Evolutionary conservation across 1,284 basidiomycete species (phyloP).

Genomic region (Leccinum glutinopallens): DNA sequence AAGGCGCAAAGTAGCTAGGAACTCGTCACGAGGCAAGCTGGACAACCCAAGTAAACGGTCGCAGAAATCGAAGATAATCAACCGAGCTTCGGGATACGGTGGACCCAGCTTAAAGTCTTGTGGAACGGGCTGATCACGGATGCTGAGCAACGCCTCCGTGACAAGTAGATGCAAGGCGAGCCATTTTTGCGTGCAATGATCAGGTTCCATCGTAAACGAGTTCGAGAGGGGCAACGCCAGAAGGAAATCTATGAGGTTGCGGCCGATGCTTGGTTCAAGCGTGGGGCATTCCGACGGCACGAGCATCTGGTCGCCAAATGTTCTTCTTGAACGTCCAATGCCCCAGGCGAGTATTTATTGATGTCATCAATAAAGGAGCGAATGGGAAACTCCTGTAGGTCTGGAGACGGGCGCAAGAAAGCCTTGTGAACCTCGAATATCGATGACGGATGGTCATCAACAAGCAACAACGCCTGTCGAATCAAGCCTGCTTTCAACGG

Average conservation of each 20-base stretch:
- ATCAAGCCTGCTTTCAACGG: constrained; percentile 68
- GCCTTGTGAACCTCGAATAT: constrained; percentile 89
- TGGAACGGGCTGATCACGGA: constrained; percentile 69
- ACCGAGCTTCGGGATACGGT: constrained; percentile 59
- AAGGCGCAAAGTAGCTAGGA: constrained; percentile 78
- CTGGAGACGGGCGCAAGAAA: constrained; percentile 66
- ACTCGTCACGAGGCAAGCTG: constrained; percentile 72
- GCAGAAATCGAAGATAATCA: constrained; percentile 72
- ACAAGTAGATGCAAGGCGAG: constrained; percentile 81
- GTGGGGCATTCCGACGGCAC: constrained; percentile 76
- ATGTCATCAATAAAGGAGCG: constrained; percentile 73
- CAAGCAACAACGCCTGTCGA: constrained; percentile 71
- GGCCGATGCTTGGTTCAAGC: constrained; percentile 50
- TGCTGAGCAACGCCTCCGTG: constrained; percentile 77
- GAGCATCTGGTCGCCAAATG: constrained; percentile 81
- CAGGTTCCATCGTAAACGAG: constrained; percentile 49
- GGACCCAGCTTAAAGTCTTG: constrained; percentile 62
- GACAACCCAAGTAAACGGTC: constrained; percentile 65
- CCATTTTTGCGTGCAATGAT: constrained; percentile 74
- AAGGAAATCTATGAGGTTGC: constrained; percentile 64
- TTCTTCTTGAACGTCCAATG: constrained; percentile 69
- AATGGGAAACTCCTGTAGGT: constrained; percentile 63
- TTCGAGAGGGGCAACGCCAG: constrained; percentile 65
- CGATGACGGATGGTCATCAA: constrained; percentile 85
- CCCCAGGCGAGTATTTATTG: constrained; percentile 63